phyloP scores from a whole-genome alignment of 1,284 basidiomycete genomes.

The Retiboletus flavoniger region DNA sequence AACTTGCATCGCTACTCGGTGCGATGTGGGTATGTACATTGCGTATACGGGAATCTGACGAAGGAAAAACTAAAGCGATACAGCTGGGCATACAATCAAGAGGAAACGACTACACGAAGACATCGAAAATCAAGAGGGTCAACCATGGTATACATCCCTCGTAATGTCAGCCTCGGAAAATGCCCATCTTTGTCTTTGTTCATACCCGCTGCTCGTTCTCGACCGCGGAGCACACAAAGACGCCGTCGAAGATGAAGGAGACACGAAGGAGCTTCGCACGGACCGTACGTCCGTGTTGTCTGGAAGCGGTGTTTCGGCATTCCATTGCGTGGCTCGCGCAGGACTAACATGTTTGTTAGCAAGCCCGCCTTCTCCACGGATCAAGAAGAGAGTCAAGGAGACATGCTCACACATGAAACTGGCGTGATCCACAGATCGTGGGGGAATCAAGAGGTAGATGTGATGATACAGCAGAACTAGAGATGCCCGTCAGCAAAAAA shows the following conservation, averaged over 20 bases:
- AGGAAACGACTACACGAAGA: neutral
- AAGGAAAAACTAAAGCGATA: slow-evolving; percentile 5
- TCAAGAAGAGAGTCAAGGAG: slow-evolving; percentile 2
- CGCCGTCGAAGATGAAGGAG: neutral
- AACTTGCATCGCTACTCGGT: neutral
- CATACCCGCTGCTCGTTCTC: slow-evolving; percentile 6
- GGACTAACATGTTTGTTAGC: slow-evolving; percentile 15
- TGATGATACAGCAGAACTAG: slow-evolving; percentile 50
- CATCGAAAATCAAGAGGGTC: slow-evolving; percentile 8
- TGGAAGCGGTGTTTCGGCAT: neutral
- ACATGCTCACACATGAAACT: slow-evolving; percentile 22
- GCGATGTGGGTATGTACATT: neutral
- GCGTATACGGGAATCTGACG: neutral
- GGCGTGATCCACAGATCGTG: slow-evolving; percentile 7
- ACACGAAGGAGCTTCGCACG: neutral
- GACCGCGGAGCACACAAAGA: neutral
- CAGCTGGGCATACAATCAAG: slow-evolving; percentile 8
- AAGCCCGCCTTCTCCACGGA: neutral
- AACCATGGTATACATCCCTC: slow-evolving; percentile 20
- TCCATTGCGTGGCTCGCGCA: slow-evolving; percentile 9
- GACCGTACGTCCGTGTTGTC: slow-evolving; percentile 8
- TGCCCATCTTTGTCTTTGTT: slow-evolving; percentile 28
- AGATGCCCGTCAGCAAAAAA: slow-evolving; percentile 3
- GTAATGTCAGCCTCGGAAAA: slow-evolving; percentile 27
- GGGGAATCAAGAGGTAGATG: slow-evolving; percentile 31